Conservation (phyloP, 164 flowering plant species). For the Hamamelis virginiana region DNA sequence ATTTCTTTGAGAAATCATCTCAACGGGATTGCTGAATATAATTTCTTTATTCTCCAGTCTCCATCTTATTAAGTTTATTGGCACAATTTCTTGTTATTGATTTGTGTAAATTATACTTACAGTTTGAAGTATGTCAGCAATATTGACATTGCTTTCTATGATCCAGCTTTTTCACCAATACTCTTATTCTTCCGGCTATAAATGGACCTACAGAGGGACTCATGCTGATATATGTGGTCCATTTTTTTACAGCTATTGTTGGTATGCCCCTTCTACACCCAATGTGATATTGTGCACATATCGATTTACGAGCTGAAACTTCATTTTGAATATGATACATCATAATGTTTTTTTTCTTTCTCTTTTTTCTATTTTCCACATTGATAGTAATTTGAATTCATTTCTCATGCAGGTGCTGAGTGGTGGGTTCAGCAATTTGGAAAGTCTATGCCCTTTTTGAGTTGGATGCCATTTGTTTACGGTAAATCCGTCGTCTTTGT, state of each 20-base stretch:
- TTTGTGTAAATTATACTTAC: no score
- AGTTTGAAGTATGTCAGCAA: no score
- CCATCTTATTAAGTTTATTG: no score
- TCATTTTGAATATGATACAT: not conserved
- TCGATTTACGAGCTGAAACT: not conserved
- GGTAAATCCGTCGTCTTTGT: conserved; percentile 48
- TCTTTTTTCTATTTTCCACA: not conserved
- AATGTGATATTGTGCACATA: not conserved
- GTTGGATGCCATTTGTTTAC: conserved; percentile 74
- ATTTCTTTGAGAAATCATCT: conserved; percentile 3
- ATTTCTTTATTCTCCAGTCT: conserved; percentile 9
- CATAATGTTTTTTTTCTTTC: not conserved
- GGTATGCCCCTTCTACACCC: conserved; percentile 50
- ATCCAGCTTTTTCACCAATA: conserved; percentile 91
- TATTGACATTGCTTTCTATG: conserved; percentile 8
- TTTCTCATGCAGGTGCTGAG: conserved; percentile 69
- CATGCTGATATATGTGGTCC: conserved; percentile 76
- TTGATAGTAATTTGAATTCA: not conserved
- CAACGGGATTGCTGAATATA: conserved; percentile 51
- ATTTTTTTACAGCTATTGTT: conserved; percentile 75
- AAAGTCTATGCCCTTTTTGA: conserved; percentile 63
- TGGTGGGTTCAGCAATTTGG: conserved; percentile 91
- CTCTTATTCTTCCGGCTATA: conserved; percentile 83
- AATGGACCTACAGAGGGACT: conserved; percentile 99
- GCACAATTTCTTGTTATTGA: no score